phyloP scores from a whole-genome alignment of 352 stramenopile genomes.

The Blastocystis sp. region DNA sequence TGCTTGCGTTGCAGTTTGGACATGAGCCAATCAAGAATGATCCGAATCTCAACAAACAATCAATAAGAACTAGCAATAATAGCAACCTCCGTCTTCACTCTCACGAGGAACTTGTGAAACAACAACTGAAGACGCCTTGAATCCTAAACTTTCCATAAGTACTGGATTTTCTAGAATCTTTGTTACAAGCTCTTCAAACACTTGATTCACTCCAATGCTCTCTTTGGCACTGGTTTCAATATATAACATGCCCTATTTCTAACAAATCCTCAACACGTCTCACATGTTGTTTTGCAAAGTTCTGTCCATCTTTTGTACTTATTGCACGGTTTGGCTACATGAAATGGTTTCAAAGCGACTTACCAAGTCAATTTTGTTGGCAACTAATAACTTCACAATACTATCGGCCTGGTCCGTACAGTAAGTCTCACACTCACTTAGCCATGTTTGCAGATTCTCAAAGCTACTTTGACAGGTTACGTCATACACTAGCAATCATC shows the following conservation, averaged over 20 bases:
- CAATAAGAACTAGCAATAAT: constrained; percentile 23
- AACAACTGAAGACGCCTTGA: not conserved
- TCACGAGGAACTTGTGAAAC: not conserved
- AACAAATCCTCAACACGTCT: not conserved
- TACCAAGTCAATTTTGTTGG: constrained; percentile 77
- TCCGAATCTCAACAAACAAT: not conserved
- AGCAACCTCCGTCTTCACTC: not conserved
- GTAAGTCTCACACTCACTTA: constrained; percentile 82
- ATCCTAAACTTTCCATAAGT: constrained; percentile 61
- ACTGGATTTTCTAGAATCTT: constrained; percentile 82
- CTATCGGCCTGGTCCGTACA: constrained; percentile 75
- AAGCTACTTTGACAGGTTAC: constrained; percentile 80
- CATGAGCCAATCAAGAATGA: no score
- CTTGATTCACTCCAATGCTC: constrained; percentile 77
- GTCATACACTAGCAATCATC: constrained; percentile 73
- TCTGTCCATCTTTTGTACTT: constrained; percentile 76
- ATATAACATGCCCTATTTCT: constrained; percentile 75
- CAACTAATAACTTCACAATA: constrained; percentile 80
- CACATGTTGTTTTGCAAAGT: constrained; percentile 78
- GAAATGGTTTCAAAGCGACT: not conserved
- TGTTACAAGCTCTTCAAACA: constrained; percentile 83
- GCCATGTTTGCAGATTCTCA: constrained; percentile 80
- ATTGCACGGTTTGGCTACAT: constrained; percentile 73
- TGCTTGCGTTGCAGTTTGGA: no score
- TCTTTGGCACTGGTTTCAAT: constrained; percentile 83